These are phyloP conservation scores for Sporothrix euskadiensis DNA, from an alignment of 2,329 filamentous ascomycete genomes.

Conservation along the genomic window DNA sequence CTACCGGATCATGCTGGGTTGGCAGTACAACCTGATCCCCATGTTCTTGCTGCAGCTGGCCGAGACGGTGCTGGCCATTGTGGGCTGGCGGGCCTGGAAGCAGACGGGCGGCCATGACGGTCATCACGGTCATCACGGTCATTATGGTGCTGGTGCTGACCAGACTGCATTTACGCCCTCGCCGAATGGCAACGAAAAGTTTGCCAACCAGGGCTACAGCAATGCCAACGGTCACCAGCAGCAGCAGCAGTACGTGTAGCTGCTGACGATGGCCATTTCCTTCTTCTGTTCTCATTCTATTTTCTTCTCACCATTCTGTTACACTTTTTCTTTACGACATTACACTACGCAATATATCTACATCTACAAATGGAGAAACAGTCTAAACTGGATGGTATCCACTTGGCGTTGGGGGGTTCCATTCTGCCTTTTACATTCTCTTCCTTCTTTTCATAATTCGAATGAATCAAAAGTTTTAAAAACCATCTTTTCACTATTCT, in stretches of 20 bases:
- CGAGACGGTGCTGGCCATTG: conserved; percentile 29
- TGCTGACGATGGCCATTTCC: not conserved
- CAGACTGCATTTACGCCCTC: not conserved
- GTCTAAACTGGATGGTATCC: not conserved
- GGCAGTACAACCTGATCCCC: conserved; percentile 44
- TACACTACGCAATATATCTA: conserved; percentile 1
- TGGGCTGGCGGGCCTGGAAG: conserved; percentile 17
- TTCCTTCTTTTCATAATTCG: not conserved
- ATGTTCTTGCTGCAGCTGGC: conserved; percentile 35
- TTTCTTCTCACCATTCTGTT: not conserved
- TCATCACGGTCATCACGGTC: not conserved
- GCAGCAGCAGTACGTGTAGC: not conserved
- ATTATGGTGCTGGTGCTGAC: not conserved
- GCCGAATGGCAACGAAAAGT: not conserved
- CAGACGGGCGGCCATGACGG: not conserved
- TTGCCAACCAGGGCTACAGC: not conserved
- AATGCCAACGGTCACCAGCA: not conserved
- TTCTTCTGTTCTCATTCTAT: not conserved
- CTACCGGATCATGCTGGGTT: conserved; percentile 39
- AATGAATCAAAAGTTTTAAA: not conserved
- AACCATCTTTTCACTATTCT: too few relatives aligned
- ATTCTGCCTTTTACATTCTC: not conserved
- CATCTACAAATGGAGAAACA: not conserved
- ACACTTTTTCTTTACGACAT: not conserved
- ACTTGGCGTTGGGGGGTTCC: not conserved